These are phyloP conservation scores for Phytophthora tentaculata DNA, from an alignment of 352 stramenopile genomes.

Conservation along the genomic window DNA sequence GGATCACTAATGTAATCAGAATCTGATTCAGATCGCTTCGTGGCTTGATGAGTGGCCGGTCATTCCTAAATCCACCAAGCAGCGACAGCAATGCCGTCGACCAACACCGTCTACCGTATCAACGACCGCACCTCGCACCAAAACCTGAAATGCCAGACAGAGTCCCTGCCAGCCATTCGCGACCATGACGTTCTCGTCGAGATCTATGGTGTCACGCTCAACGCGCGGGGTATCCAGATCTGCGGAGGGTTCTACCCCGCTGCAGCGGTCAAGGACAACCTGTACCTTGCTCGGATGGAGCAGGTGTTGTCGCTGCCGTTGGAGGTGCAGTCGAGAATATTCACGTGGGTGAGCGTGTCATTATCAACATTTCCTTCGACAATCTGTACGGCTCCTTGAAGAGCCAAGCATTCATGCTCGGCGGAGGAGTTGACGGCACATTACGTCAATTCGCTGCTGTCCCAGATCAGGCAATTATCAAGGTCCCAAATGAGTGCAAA, in stretches of 20 bases:
- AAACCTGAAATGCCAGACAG: constrained; percentile 20
- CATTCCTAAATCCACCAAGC: constrained; percentile 9
- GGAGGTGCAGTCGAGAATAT: constrained; percentile 24
- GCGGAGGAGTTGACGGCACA: constrained; percentile 35
- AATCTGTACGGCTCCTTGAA: constrained; percentile 33
- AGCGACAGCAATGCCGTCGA: constrained; percentile 15
- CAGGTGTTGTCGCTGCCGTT: constrained; percentile 29
- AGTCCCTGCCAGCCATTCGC: constrained; percentile 16
- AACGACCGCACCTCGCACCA: constrained; percentile 33
- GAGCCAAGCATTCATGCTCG: constrained; percentile 23
- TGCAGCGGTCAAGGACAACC: constrained; percentile 25
- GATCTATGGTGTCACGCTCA: constrained; percentile 35
- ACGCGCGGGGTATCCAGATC: constrained; percentile 32
- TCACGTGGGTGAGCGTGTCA: constrained; percentile 32
- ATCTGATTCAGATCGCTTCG: background rate
- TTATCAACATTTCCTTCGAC: constrained; percentile 35
- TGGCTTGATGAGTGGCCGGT: constrained; percentile 2
- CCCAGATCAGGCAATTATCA: constrained; percentile 30
- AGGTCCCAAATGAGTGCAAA: constrained; percentile 30
- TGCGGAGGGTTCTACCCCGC: constrained; percentile 25
- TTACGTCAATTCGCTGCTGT: constrained; percentile 36
- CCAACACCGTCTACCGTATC: constrained; percentile 31
- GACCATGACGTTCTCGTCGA: constrained; percentile 36
- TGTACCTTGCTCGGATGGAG: constrained; percentile 37
- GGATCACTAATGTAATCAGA: background rate